Conservation (phyloP, 148 eudicot genomes). For the Rhododendron henanense region DNA sequence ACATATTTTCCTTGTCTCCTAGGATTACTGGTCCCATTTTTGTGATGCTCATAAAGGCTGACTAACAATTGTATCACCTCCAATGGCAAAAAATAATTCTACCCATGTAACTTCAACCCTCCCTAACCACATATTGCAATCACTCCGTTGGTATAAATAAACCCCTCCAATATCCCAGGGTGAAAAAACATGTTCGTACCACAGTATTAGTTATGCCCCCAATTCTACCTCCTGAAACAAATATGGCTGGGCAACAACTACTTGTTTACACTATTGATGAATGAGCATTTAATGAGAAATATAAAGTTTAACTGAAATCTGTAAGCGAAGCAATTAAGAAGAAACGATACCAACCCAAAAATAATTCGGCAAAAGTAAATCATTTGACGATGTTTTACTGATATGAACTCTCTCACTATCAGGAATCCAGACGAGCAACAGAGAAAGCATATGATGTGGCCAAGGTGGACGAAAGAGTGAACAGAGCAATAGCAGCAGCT, state of each 20-base stretch:
- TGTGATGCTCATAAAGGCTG: neutral
- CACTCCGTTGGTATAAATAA: neutral
- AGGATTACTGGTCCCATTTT: neutral
- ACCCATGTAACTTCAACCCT: neutral
- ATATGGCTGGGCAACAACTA: neutral
- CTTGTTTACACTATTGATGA: neutral
- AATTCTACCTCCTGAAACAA: neutral
- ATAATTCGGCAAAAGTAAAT: neutral
- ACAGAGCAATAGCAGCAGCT: slow-evolving; percentile 74
- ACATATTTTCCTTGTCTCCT: neutral
- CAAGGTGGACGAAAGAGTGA: slow-evolving; percentile 88
- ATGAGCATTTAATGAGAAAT: neutral
- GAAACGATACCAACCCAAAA: neutral
- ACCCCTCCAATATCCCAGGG: neutral
- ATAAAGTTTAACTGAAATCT: neutral
- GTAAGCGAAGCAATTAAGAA: neutral
- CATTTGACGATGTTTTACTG: neutral
- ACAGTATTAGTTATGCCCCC: neutral
- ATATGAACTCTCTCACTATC: slow-evolving; percentile 10
- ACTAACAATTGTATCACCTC: neutral
- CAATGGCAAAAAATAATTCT: neutral
- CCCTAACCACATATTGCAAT: neutral
- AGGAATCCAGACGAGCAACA: slow-evolving; percentile 90
- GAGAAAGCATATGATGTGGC: slow-evolving; percentile 77
- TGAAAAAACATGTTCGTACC: neutral